These are phyloP conservation scores for Solanum peruvianum DNA, from an alignment of 257 asterid species.

Conservation along the genomic window DNA sequence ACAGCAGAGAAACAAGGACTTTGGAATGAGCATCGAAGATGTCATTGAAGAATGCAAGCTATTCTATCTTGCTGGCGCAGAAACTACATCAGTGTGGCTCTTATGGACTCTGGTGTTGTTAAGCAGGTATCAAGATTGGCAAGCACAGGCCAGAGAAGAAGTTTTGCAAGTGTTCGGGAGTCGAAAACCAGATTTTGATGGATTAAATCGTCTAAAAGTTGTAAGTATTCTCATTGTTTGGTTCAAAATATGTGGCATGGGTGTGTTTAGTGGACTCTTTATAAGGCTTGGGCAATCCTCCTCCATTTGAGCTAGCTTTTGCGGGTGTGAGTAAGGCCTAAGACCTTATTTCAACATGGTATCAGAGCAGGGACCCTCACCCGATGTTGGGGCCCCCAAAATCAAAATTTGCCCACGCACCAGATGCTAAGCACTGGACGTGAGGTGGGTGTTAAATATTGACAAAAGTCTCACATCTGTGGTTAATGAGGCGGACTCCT, in stretches of 20 bases:
- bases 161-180: slow-evolving; percentile 18
- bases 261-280: no score
- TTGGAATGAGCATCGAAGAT: slow-evolving; percentile 7
- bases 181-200: slow-evolving; percentile 10
- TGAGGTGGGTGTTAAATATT: no score
- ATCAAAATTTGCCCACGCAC: no score
- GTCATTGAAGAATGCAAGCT: slow-evolving; percentile 43
- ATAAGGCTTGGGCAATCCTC: no score
- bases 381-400: no score
- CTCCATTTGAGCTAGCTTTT: no score
- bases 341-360: no score
- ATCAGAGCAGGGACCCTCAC: no score
- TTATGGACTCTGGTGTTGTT: slow-evolving; percentile 47
- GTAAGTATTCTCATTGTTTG: slow-evolving; percentile 7
- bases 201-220: slow-evolving; percentile 16
- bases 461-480: no score
- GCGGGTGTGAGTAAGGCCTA: no score
- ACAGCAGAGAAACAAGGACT: neutral
- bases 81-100: slow-evolving; percentile 40
- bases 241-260: neutral
- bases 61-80: slow-evolving; percentile 43
- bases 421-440: no score
- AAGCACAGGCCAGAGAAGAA: slow-evolving; percentile 24
- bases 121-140: slow-evolving; percentile 17
- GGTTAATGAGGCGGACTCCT: no score